phyloP scores from a whole-genome alignment of 352 stramenopile species.

The Globisporangium canariense region DNA sequence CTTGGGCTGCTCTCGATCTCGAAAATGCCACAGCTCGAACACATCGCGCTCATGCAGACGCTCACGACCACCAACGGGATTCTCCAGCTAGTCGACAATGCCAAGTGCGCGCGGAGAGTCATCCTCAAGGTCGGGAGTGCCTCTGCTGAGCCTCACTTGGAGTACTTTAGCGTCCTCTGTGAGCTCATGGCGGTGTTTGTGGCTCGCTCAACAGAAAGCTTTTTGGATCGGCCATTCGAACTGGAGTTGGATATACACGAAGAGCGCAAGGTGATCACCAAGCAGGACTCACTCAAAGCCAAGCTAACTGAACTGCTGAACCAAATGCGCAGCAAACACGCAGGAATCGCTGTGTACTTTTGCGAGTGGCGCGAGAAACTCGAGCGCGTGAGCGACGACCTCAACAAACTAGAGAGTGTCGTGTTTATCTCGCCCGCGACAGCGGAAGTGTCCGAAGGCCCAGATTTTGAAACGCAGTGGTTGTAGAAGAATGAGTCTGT shows the following conservation, averaged over 20 bases:
- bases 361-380: slow-evolving; percentile 1
- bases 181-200: neutral
- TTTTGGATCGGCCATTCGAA: neutral
- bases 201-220: neutral
- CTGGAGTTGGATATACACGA: slow-evolving; percentile 8
- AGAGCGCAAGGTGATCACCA: neutral
- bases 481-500: neutral
- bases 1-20: slow-evolving; percentile 7
- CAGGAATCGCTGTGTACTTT: slow-evolving; percentile 3
- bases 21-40: neutral
- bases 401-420: slow-evolving; percentile 3
- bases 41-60: slow-evolving; percentile 12
- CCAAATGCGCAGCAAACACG: neutral
- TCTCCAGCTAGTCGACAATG: slow-evolving; percentile 2
- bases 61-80: neutral
- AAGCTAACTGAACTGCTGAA: neutral
- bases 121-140: slow-evolving; percentile 2
- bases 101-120: neutral
- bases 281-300: neutral
- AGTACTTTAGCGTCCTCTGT: slow-evolving; percentile 2
- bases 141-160: neutral
- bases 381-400: neutral
- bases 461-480: slow-evolving; percentile 3
- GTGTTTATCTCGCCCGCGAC: slow-evolving; percentile 2
- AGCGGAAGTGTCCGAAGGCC: neutral